Evolutionary conservation across 805 yeast genomes (phyloP), one percentile per base, ranked within the genome.

Genomic region (Ogataea haglerorum): DNA sequence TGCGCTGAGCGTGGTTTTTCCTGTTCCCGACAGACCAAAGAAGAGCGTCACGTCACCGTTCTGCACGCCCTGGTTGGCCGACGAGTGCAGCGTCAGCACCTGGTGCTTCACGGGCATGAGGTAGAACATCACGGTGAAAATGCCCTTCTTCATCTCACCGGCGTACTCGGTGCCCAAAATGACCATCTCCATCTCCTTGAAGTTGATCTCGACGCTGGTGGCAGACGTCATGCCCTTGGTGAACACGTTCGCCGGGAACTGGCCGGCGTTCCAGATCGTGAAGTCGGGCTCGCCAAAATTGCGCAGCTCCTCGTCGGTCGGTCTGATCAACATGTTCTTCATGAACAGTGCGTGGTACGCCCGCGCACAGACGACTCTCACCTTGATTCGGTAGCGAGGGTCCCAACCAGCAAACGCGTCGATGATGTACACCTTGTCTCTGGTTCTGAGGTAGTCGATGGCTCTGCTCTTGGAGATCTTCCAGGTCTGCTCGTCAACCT

Each of bases 391-490:
- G 80, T 91, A 91, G 61, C 87, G 82, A 61, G 97, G 96, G 67
- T 91, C 99, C 99, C 99, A 91, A 52, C 99, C 99, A 34, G 98
- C 99, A 64, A 67, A 91, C 10, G 98, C 98, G 63, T 91, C 99
- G 52, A 91, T 89, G 49, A 91, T 90, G 68, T 85, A 91, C 58
- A 93, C 80, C 65, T 89, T 88, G 57, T 85, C 90, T 70, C 96
- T 85, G 42, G 98, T 91, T 76, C 95, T 85, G 65, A 91, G 77
- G 73, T 90, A 91, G 69, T 91, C 99, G 53, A 90, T 78, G 38
- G 99, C 98, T 70, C 99, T 86, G 56, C 91, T 91, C 65, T 95
- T 84, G 65, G 95, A 86, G 57, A 91, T 89, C 57, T 80, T 78
- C 98, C 98, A 91, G 16, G 96, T 89, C 63, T 82, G 81, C 68